Base-by-base conservation (phyloP, 1,284 basidiomycete species). In the Stygiomarasmius scandens region DNA sequence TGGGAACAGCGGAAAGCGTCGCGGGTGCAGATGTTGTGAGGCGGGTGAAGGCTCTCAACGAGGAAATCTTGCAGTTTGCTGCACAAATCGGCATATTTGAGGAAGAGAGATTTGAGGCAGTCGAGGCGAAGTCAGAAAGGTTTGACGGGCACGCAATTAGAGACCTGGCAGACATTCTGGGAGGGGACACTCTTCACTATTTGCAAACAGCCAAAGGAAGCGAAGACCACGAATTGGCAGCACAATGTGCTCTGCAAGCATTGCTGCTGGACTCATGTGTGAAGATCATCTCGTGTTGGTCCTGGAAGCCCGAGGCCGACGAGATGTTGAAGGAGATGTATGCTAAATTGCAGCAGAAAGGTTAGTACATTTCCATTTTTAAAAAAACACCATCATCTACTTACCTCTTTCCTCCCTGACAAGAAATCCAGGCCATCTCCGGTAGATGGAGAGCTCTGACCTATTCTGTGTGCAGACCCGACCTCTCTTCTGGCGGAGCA, bases 311-410 rank as follows among this genome's bases (percentile, higher is more conserved):
- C 11, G 50, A 52, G 23, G 36, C 27, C 29, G 49, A 56, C 23
- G 10, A 22, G 45, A 22, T 56, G 16, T 49, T 58, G 29, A 49
- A 58, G 41, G 51, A 74, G 16, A 72, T 80, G 53, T 80, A 81
- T 66, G 61, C 58, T 36, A 66, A 69, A 38, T 70, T 82, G 22
- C 69, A 71, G 52, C 64, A 67, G 34, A 58, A 63, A 55, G 77
- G 56, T 58, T 55, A 23, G 54, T 54, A 20, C 55, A 32, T 5
- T 32, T 55, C 20, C 51, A 56, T 41, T 9, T n/a, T 9, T 16
- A 12, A 19, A 41, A 19, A 12, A 41, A 41, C 38, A 9, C n/a
- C n/a, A n/a, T n/a, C n/a, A n/a, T 41, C 16, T 8, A n/a, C 38
- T 41, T 4, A 41, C 38, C n/a, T 41, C 38, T 9, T 41, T 41